Conservation (phyloP, 768 basidiomycete species). For the Boletus rubescentipes region DNA sequence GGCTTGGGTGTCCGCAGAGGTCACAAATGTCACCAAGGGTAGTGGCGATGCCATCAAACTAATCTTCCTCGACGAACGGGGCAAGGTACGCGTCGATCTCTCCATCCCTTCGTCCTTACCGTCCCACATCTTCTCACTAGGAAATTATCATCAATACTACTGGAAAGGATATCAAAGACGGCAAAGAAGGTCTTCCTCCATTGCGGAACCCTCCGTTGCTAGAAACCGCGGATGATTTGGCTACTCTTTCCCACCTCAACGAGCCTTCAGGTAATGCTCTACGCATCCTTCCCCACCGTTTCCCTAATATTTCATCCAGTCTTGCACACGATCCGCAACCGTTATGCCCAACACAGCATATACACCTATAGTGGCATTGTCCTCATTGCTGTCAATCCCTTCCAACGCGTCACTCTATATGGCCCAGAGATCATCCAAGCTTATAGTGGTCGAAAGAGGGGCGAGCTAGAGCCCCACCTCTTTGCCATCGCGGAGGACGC, state of each 20-base stretch:
- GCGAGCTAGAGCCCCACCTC: conserved; percentile 95
- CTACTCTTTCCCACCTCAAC: conserved; percentile 96
- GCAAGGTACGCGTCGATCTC: conserved; percentile 60
- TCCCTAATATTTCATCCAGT: conserved; percentile 46
- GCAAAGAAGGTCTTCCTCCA: conserved; percentile 81
- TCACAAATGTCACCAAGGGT: conserved; percentile 60
- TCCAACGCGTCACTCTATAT: conserved; percentile 96
- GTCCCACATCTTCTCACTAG: conserved; percentile 37
- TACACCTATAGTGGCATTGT: conserved; percentile 99
- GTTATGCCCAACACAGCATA: conserved; percentile 95
- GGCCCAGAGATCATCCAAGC: conserved; percentile 97
- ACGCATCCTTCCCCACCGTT: background rate
- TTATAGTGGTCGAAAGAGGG: conserved; percentile 87
- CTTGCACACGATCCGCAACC: conserved; percentile 93
- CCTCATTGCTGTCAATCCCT: conserved; percentile 98
- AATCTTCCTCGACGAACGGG: conserved; percentile 85
- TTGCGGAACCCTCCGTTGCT: conserved; percentile 94
- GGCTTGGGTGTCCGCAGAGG: conserved; percentile 92
- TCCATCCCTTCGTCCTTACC: conserved; percentile 1
- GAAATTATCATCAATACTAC: conserved; percentile 80
- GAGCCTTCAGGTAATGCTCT: conserved; percentile 82
- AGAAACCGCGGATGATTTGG: conserved; percentile 97
- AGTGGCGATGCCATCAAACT: conserved; percentile 78
- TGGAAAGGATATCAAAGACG: conserved; percentile 75
- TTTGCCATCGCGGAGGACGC: conserved; percentile 99